Evolutionary conservation across 108 stramenopile species (phyloP), one percentile per base, ranked within the genome.

Genomic region (Pinguiococcus pyrenoidosus): DNA sequence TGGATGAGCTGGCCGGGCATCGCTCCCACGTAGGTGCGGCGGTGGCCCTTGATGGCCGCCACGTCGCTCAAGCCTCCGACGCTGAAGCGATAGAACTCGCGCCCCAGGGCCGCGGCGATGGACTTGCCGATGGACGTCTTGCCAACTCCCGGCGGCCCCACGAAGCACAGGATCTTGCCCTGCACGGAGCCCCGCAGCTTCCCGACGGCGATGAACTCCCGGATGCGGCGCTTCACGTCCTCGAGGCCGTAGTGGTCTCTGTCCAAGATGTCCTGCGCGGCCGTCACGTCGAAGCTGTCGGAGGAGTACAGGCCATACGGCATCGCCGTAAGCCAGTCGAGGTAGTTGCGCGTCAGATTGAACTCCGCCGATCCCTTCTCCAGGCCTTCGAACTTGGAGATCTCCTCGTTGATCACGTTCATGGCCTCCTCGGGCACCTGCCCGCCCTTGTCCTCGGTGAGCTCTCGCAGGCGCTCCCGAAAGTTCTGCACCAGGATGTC

Each of bases 291-390:
- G 59, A 92, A 87, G 32, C 79, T 87, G 37, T 94, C 92, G 23
- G 80, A 62, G 7, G 73, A 82, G 34, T 60, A 37, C 17, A 75
- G 58, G 4, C 87, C 88, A 88, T 89, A 95, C 2, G 96, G 96
- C 17, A 98, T 74, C 29, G 74, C 70, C 32, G 82, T 81, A 13
- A 98, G 72, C 92, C 92, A 95, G 73, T 98, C 92, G 47, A 98
- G 64, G 53, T 98, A 98, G 49, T 68, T 80, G 28, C 86, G 69
- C 0, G 91, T 92, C 23, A 91, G 84, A 29, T 86, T 91, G 70
- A 90, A 98, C 57, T 98, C 96, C 2, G 82, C 66, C 34, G 86
- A 89, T 50, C 89, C 87, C 78, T 88, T 87, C 46, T 98, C 92
- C 24, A 94, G 66, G 2, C 75, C 71, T 9, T 69, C 71, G 12